Conservation (phyloP, 192 early-diverging fungal genomes). For the Gigaspora rosea region DNA sequence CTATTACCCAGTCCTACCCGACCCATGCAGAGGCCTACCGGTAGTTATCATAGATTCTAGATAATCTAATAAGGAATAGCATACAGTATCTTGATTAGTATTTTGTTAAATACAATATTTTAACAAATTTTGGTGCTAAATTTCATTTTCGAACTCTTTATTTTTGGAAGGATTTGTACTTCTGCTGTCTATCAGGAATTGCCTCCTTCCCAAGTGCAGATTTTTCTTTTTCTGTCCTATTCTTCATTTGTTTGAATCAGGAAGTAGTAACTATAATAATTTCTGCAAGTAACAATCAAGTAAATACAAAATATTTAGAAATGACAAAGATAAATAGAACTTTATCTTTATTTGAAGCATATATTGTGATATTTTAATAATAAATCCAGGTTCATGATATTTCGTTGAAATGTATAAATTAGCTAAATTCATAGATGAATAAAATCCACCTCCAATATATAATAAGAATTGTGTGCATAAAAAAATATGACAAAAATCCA, state of each 20-base stretch:
- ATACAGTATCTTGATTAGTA: not conserved
- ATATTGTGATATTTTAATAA: constrained; percentile 26
- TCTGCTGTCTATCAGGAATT: not conserved
- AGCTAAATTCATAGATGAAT: constrained; percentile 18
- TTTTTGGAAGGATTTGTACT: not conserved
- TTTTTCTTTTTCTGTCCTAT: constrained; percentile 27
- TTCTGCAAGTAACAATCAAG: no score
- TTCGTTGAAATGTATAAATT: constrained; percentile 31
- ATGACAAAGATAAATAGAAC: not conserved
- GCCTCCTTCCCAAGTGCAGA: not conserved
- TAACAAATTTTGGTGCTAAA: not conserved
- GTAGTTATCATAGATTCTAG: no score
- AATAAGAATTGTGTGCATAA: constrained; percentile 26
- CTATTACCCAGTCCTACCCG: no score
- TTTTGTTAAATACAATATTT: not conserved
- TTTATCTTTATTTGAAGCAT: constrained; percentile 33
- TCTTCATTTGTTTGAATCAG: constrained; percentile 17
- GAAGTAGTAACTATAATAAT: constrained; percentile 29
- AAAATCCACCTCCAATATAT: constrained; percentile 28
- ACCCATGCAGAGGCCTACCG: no score
- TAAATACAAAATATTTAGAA: no score
- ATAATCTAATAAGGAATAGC: not conserved
- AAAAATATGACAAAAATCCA: constrained; percentile 24
- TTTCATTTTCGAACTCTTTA: not conserved
- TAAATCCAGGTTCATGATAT: constrained; percentile 14